These are phyloP conservation scores for Acrocalymma vagum DNA, from an alignment of 2,329 filamentous ascomycete species.

Conservation along the genomic window DNA sequence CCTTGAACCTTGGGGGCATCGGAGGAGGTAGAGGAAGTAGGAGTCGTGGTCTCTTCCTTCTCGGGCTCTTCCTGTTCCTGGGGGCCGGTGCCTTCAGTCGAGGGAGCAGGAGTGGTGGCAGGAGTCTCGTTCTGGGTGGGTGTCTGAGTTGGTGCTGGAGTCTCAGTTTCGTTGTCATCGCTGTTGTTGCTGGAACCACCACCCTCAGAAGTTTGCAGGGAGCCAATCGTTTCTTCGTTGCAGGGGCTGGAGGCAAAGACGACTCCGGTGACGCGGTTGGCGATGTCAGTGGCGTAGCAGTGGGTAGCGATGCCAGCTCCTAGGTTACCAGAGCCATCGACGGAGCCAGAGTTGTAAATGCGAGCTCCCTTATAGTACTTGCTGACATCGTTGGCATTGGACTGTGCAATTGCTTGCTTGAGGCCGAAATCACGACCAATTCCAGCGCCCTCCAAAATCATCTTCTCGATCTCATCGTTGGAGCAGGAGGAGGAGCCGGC, in stretches of 20 bases:
- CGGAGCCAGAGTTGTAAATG: constrained; percentile 60
- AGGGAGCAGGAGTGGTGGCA: constrained; percentile 3
- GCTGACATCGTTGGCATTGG: constrained; percentile 39
- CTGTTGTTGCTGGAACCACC: constrained; percentile 7
- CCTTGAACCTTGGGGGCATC: constrained; percentile 17
- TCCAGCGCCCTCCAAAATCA: constrained; percentile 55
- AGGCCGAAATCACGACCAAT: constrained; percentile 54
- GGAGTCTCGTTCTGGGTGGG: constrained; percentile 6
- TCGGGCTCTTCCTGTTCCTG: too few species aligned
- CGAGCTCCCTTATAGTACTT: constrained; percentile 59
- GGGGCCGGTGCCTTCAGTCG: constrained; percentile 6
- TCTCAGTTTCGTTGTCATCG: constrained; percentile 9
- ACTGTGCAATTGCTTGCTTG: constrained; percentile 45
- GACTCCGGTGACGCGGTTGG: constrained; percentile 55
- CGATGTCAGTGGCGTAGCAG: constrained; percentile 62
- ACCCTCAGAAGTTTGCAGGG: constrained; percentile 12
- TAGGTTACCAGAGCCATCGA: constrained; percentile 46
- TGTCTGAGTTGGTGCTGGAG: constrained; percentile 1
- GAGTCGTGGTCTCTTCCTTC: constrained; percentile 3
- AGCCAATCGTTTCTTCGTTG: constrained; percentile 23
- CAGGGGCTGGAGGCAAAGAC: constrained; percentile 21
- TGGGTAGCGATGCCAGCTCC: constrained; percentile 54
- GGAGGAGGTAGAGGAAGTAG: constrained; percentile 7
- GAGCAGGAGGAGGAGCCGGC: constrained; percentile 53
- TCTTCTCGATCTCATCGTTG: constrained; percentile 44